Conservation (phyloP, 139 green algal species). For the Astrephomene gubernaculifera region DNA sequence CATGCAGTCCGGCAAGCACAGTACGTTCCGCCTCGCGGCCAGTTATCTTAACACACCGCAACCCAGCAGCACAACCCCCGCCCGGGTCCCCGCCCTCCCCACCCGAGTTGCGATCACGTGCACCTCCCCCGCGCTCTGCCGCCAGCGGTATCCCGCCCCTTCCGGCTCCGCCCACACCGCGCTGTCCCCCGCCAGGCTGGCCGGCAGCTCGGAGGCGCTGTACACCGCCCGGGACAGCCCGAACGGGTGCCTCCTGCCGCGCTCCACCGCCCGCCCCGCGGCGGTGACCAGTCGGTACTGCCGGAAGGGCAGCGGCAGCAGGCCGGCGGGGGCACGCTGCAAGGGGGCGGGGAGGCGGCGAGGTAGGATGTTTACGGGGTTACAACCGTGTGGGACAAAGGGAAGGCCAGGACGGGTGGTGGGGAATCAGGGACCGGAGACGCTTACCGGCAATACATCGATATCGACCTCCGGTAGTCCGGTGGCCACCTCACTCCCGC, state of each 20-base stretch:
- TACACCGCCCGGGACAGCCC: conserved; percentile 80
- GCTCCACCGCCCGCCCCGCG: conserved; percentile 65
- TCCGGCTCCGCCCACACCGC: conserved; percentile 73
- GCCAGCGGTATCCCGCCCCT: conserved; percentile 70
- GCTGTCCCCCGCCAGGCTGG: conserved; percentile 2
- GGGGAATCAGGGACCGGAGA: neutral
- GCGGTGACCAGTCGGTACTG: conserved; percentile 69
- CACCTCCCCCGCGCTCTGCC: conserved; percentile 75
- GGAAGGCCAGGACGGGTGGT: neutral
- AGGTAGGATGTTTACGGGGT: neutral
- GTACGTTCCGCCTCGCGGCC: too few species aligned
- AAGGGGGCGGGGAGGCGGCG: neutral
- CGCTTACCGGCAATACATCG: too few species aligned
- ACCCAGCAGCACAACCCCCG: neutral
- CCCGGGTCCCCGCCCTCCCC: neutral
- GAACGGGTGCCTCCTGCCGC: conserved; percentile 83
- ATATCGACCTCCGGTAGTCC: neutral
- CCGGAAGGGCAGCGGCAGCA: conserved; percentile 29
- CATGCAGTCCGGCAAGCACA: too few species aligned
- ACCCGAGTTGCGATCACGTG: conserved; percentile 55
- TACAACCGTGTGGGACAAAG: neutral
- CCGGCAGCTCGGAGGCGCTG: neutral
- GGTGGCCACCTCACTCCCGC: neutral
- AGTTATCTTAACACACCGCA: too few species aligned
- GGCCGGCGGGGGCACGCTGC: neutral